Percentiles rank a stretch among this genome's conserved stretches.
These are phyloP conservation scores for Verticillium albo-atrum DNA, from an alignment of 2,329 filamentous ascomycete genomes.

Conservation along the genomic window DNA sequence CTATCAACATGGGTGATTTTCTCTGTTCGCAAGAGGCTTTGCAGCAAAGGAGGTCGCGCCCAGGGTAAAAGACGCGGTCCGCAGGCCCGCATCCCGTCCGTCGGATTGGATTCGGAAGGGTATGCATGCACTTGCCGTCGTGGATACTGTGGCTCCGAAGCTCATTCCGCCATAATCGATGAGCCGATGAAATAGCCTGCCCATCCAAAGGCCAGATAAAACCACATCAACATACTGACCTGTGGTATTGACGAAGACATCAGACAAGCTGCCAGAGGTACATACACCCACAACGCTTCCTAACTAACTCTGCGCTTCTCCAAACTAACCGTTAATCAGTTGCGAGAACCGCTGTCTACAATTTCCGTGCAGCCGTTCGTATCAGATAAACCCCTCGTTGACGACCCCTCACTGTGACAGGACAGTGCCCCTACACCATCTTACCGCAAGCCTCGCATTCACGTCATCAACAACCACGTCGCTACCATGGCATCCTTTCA, in stretches of 20 bases:
- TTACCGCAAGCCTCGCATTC: neutral
- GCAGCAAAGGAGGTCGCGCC: neutral
- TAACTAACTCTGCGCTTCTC: no score
- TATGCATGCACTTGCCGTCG: neutral
- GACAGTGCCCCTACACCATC: neutral
- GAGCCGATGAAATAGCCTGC: neutral
- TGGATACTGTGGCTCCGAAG: neutral
- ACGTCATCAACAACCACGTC: neutral
- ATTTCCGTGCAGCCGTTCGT: neutral
- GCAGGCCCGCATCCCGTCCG: neutral
- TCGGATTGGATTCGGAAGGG: neutral
- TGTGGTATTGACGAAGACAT: no score
- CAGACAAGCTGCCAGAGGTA: no score
- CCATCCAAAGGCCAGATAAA: neutral
- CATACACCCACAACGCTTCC: no score
- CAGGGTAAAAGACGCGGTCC: conserved; percentile 1
- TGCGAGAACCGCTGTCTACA: neutral
- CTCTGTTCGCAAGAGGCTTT: neutral
- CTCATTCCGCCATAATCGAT: neutral
- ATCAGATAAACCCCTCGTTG: neutral
- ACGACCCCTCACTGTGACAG: neutral
- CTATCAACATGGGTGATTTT: neutral
- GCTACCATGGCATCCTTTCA: conserved; percentile 33
- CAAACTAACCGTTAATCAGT: neutral
- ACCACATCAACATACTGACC: neutral